These are phyloP conservation scores for Zelopaecilomyces penicillatus DNA, from an alignment of 2,329 filamentous ascomycete genomes.

Conservation along the genomic window DNA sequence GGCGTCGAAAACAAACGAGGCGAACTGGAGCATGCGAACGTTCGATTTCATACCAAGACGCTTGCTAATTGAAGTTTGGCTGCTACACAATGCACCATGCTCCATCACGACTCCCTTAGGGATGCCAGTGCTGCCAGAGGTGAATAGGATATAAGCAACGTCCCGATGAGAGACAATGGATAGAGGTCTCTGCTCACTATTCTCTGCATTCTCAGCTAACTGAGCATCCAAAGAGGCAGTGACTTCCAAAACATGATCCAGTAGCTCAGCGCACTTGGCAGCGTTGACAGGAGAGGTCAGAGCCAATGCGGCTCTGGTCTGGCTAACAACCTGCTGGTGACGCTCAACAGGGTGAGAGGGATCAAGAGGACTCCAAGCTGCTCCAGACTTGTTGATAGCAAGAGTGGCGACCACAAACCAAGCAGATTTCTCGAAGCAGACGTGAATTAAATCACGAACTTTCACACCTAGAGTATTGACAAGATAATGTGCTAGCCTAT, in stretches of 20 bases:
- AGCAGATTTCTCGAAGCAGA: background rate
- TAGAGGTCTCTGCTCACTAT: too few species aligned
- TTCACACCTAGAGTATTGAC: background rate
- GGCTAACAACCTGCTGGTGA: slow-evolving; percentile 7
- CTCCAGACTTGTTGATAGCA: slow-evolving; percentile 7
- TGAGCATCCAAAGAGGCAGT: background rate
- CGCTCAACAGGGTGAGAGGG: slow-evolving; percentile 7
- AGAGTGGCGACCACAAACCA: slow-evolving; percentile 3
- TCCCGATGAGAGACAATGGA: background rate
- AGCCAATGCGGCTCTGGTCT: slow-evolving; percentile 5
- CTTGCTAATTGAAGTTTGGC: background rate
- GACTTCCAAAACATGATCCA: background rate
- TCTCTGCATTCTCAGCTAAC: too few species aligned
- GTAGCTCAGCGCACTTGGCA: too few species aligned
- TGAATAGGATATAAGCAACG: slow-evolving; percentile 35
- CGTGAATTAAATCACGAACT: slow-evolving; percentile 2
- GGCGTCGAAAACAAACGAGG: slow-evolving; percentile 8
- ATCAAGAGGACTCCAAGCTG: slow-evolving; percentile 6
- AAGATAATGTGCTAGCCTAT: background rate
- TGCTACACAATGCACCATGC: background rate
- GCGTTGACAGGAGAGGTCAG: slow-evolving; percentile 4
- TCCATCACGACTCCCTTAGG: slow-evolving; percentile 36
- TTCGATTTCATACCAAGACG: slow-evolving; percentile 1
- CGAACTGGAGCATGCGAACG: slow-evolving; percentile 9
- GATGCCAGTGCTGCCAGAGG: slow-evolving; percentile 41